These are phyloP conservation scores for Aspergillus versicolor DNA, from an alignment of 2,329 filamentous ascomycete genomes.

Conservation along the genomic window DNA sequence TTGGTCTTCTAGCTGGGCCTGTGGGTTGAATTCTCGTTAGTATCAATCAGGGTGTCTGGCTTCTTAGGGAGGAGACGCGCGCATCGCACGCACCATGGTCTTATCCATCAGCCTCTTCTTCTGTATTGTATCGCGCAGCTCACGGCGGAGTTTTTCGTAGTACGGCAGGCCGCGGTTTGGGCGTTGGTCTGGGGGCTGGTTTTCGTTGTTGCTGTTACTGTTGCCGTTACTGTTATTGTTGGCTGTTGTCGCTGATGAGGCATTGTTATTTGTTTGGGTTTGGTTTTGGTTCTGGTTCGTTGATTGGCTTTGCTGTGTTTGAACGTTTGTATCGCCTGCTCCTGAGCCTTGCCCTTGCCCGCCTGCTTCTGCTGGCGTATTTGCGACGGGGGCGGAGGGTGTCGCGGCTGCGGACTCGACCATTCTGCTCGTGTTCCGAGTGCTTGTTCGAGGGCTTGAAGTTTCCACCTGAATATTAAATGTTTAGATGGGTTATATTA, in stretches of 20 bases:
- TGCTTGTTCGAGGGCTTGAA: background rate
- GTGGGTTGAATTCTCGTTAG: background rate
- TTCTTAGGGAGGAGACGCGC: too few species aligned
- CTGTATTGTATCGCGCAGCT: conserved; percentile 65
- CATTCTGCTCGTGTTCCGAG: conserved; percentile 27
- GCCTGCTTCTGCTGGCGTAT: background rate
- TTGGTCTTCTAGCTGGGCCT: conserved; percentile 69
- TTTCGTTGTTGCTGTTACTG: conserved; percentile 16
- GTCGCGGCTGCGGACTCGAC: conserved; percentile 39
- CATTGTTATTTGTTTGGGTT: background rate
- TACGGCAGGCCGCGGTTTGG: conserved; percentile 56
- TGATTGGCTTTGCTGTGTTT: background rate
- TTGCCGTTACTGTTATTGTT: conserved; percentile 16
- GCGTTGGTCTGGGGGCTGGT: conserved; percentile 23
- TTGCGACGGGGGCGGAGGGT: conserved; percentile 16
- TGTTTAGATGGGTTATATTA: background rate
- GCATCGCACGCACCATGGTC: conserved; percentile 49
- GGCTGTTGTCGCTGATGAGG: background rate
- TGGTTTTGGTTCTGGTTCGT: background rate
- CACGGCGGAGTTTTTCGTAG: conserved; percentile 70
- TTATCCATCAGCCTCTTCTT: conserved; percentile 65
- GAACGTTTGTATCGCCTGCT: background rate
- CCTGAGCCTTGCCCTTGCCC: background rate
- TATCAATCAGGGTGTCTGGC: too few species aligned
- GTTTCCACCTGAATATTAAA: background rate